These are phyloP conservation scores for Circinella umbellata DNA, from an alignment of 371 early-diverging fungal genomes.

Conservation along the genomic window DNA sequence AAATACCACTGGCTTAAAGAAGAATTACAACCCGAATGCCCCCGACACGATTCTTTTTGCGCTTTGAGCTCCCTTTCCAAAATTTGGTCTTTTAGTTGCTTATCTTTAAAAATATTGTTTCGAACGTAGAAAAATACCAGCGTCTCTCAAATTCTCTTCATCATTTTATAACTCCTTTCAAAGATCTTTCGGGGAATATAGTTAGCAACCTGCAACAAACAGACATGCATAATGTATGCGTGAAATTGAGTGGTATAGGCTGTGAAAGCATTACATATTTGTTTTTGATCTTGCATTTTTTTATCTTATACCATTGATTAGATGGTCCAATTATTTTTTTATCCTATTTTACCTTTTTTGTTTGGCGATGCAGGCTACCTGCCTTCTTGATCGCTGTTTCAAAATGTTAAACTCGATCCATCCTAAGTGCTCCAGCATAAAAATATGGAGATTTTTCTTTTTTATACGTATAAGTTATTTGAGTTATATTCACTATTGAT, in stretches of 20 bases:
- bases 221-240: neutral
- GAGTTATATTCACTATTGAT: no score
- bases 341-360: neutral
- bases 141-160: neutral
- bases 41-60: neutral
- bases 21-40: conserved; percentile 3
- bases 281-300: conserved; percentile 7
- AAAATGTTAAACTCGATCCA: no score
- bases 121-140: neutral
- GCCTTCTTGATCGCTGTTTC: no score
- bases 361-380: no score
- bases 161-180: neutral
- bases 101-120: neutral
- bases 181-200: no score
- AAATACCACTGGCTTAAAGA: neutral
- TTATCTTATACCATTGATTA: conserved; percentile 3
- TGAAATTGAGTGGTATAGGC: neutral
- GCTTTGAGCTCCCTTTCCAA: neutral
- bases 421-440: no score
- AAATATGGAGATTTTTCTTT: no score
- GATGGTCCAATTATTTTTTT: conserved; percentile 2
- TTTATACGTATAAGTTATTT: no score
- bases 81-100: neutral
- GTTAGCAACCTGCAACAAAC: neutral
- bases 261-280: neutral